A percentile compares a stretch with the other conserved stretches of the same genome.
Conservation (phyloP, 495 filamentous ascomycete genomes). For the Evernia prunastri region DNA sequence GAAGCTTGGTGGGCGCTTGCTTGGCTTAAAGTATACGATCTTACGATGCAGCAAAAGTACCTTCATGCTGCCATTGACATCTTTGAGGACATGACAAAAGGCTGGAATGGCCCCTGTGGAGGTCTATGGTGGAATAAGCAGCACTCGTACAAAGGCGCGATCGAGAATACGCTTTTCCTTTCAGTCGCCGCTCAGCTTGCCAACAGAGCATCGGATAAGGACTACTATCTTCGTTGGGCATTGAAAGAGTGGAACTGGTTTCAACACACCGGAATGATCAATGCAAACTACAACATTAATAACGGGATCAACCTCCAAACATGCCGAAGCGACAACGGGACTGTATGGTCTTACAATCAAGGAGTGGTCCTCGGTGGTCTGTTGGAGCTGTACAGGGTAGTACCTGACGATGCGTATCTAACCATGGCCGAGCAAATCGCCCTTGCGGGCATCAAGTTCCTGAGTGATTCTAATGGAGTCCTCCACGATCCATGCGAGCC, state of each 20-base stretch:
- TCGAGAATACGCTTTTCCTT: constrained; percentile 71
- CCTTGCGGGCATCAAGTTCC: constrained; percentile 50
- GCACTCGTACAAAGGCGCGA: constrained; percentile 57
- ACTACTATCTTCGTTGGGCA: constrained; percentile 53
- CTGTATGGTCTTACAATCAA: constrained; percentile 74
- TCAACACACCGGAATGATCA: constrained; percentile 56
- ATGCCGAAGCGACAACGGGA: constrained; percentile 59
- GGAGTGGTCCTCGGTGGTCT: constrained; percentile 69
- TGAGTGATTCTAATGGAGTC: constrained; percentile 51
- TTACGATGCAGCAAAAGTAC: constrained; percentile 48
- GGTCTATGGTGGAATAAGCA: constrained; percentile 67
- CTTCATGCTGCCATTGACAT: constrained; percentile 52
- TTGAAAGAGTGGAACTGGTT: constrained; percentile 63
- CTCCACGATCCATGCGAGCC: constrained; percentile 63
- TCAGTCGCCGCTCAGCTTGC: constrained; percentile 65
- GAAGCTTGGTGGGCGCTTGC: constrained; percentile 69
- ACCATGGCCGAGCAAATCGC: constrained; percentile 56
- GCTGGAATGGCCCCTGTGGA: constrained; percentile 49
- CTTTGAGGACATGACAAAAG: constrained; percentile 52
- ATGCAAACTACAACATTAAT: constrained; percentile 57
- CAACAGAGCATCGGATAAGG: constrained; percentile 50
- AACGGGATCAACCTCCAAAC: constrained; percentile 54
- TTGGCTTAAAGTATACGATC: constrained; percentile 59
- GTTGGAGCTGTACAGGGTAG: constrained; percentile 56
- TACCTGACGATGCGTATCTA: constrained; percentile 47